A percentile compares a stretch with the other conserved stretches of the same genome.
Evolutionary conservation across 2,329 filamentous ascomycete species (phyloP).

Genomic region (Pseudomassariella vexata): DNA sequence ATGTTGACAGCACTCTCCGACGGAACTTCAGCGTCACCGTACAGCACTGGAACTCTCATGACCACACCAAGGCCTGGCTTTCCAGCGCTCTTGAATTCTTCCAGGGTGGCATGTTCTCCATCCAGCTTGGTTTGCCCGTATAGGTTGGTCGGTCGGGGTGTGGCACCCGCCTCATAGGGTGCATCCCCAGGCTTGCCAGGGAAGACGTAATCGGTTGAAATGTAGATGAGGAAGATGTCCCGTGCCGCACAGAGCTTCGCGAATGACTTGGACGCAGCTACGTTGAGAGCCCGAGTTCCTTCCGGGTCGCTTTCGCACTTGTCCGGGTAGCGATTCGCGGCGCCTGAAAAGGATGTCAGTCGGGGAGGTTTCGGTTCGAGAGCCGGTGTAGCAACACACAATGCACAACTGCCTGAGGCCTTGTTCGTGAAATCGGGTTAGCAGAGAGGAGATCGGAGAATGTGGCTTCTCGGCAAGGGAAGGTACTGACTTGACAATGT

Average conservation of each 20-base stretch:
- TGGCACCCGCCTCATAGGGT: conserved; percentile 64
- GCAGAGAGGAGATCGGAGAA: too few species aligned
- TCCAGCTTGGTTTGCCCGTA: conserved; percentile 61
- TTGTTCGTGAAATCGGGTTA: conserved; percentile 26
- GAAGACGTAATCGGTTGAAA: conserved; percentile 81
- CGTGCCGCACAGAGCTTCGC: conserved; percentile 59
- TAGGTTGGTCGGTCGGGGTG: conserved; percentile 67
- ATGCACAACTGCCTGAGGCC: conserved; percentile 74
- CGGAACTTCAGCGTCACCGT: conserved; percentile 66
- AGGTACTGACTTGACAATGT: conserved; percentile 51
- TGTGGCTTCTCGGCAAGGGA: too few species aligned
- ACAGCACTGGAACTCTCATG: conserved; percentile 77
- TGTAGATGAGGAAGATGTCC: conserved; percentile 64
- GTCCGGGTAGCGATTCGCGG: conserved; percentile 83
- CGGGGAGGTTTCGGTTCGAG: background rate
- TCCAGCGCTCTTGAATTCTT: conserved; percentile 43
- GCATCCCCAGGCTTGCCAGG: conserved; percentile 70
- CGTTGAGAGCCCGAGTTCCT: conserved; percentile 68
- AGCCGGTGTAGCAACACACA: conserved; percentile 44
- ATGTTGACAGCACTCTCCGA: conserved; percentile 79
- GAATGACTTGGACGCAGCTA: conserved; percentile 62
- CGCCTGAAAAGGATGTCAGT: conserved; percentile 48
- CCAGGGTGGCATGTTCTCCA: conserved; percentile 60
- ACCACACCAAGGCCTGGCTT: conserved; percentile 57
- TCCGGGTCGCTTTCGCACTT: conserved; percentile 76